phyloP scores from a whole-genome alignment of 2,329 filamentous ascomycete genomes.

The Lachnellula suecica region DNA sequence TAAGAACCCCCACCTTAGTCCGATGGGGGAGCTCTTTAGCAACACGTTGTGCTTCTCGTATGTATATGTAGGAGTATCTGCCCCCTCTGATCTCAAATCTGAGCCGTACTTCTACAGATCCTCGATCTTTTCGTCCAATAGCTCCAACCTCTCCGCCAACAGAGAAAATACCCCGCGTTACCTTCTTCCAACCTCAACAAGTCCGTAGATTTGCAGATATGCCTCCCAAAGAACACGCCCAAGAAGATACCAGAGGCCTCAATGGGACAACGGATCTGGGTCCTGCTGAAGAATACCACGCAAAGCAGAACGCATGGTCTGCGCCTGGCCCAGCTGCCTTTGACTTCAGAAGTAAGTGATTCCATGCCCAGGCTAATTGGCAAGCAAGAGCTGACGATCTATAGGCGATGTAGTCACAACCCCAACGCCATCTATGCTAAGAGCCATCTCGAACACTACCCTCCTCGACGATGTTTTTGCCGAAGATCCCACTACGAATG shows the following conservation, averaged over 20 bases:
- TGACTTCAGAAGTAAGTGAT: slow-evolving; percentile 32
- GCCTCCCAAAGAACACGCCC: background rate
- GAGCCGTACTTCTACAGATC: background rate
- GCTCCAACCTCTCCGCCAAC: background rate
- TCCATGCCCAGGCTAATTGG: background rate
- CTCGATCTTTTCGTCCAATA: background rate
- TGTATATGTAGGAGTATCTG: background rate
- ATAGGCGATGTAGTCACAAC: slow-evolving; percentile 70
- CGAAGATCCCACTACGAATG: slow-evolving; percentile 76
- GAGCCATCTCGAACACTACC: slow-evolving; percentile 71
- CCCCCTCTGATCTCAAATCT: background rate
- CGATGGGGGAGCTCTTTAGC: background rate
- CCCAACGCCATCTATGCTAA: slow-evolving; percentile 78
- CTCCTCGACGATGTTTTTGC: slow-evolving; percentile 81
- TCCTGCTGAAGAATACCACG: slow-evolving; percentile 8
- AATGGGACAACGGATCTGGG: slow-evolving; percentile 14
- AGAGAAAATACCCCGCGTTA: background rate
- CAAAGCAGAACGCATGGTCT: slow-evolving; percentile 30
- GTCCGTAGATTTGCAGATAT: background rate
- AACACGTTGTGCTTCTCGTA: background rate
- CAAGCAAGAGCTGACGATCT: slow-evolving; percentile 11
- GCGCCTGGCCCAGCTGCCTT: slow-evolving; percentile 32
- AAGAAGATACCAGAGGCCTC: slow-evolving; percentile 11
- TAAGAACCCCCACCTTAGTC: background rate
- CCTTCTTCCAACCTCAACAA: background rate